A percentile compares a stretch with the other conserved stretches of the same genome.
phyloP scores from a whole-genome alignment of 1,284 basidiomycete genomes.

The Anthracocystis walkeri region DNA sequence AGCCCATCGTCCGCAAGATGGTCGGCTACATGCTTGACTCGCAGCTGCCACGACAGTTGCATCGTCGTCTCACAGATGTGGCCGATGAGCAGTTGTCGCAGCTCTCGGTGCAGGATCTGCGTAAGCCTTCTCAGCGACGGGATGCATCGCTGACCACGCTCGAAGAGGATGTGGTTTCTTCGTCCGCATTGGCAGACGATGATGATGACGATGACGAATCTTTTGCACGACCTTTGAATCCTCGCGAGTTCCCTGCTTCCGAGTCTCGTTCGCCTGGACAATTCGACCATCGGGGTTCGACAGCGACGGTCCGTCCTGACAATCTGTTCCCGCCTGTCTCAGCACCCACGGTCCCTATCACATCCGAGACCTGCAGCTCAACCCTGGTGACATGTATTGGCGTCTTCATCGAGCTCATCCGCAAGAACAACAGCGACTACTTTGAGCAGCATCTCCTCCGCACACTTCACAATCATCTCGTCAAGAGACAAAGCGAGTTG shows the following conservation, averaged over 20 bases:
- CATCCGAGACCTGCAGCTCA: slow-evolving; percentile 81
- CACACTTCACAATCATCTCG: slow-evolving; percentile 87
- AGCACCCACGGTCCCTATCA: slow-evolving; percentile 50
- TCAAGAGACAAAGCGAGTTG: slow-evolving; percentile 82
- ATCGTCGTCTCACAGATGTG: slow-evolving; percentile 47
- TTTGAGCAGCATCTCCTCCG: slow-evolving; percentile 99
- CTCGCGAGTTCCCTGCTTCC: slow-evolving; percentile 54
- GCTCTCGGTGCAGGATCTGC: slow-evolving; percentile 30
- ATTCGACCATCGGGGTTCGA: slow-evolving; percentile 59
- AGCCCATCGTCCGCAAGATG: slow-evolving; percentile 80
- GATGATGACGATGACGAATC: slow-evolving; percentile 65
- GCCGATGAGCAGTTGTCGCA: slow-evolving; percentile 55
- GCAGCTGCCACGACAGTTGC: slow-evolving; percentile 44
- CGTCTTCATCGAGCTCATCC: slow-evolving; percentile 93
- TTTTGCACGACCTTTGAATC: slow-evolving; percentile 51
- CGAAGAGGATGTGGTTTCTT: slow-evolving; percentile 36
- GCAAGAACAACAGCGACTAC: slow-evolving; percentile 98
- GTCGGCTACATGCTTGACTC: slow-evolving; percentile 84
- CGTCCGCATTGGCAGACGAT: slow-evolving; percentile 64
- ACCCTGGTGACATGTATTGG: slow-evolving; percentile 89
- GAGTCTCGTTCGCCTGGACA: slow-evolving; percentile 44
- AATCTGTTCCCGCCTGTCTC: slow-evolving; percentile 55
- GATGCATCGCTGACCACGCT: slow-evolving; percentile 26
- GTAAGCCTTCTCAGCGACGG: slow-evolving; percentile 33
- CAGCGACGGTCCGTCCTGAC: slow-evolving; percentile 60